phyloP scores from a whole-genome alignment of 768 basidiomycete species.

The Lentinula boryana region DNA sequence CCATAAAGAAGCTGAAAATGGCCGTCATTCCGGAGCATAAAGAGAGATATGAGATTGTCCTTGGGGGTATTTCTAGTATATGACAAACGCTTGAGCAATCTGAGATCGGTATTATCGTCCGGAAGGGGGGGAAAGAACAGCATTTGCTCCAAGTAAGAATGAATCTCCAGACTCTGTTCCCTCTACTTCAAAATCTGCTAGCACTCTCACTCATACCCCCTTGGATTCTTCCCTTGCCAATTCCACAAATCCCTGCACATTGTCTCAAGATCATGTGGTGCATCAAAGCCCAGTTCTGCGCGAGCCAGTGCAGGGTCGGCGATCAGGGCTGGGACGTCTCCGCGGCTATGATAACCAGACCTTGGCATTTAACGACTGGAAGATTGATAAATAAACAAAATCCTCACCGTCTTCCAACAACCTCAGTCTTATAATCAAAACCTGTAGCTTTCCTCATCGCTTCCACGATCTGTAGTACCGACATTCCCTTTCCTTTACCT shows the following conservation, averaged over 20 bases:
- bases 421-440: conserved; percentile 81
- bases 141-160: too few relatives aligned
- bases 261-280: conserved; percentile 70
- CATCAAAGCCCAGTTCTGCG: conserved; percentile 90
- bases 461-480: conserved; percentile 88
- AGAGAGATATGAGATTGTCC: too few relatives aligned
- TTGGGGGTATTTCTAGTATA: too few relatives aligned
- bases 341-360: conserved; percentile 47
- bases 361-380: too few relatives aligned
- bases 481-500: conserved; percentile 87
- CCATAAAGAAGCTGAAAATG: too few relatives aligned
- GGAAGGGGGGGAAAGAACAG: too few relatives aligned
- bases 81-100: too few relatives aligned
- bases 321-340: conserved; percentile 95
- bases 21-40: too few relatives aligned
- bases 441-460: conserved; percentile 93
- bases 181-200: neutral
- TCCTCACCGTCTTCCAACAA: conserved; percentile 84
- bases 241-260: conserved; percentile 99
- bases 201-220: conserved; percentile 47
- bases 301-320: conserved; percentile 90
- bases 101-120: too few relatives aligned
- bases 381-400: neutral
- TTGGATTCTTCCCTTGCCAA: conserved; percentile 90
- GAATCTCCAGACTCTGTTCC: too few relatives aligned